Conservation (phyloP, 2,329 filamentous ascomycete species). For the Dothideomycetes sp. region DNA sequence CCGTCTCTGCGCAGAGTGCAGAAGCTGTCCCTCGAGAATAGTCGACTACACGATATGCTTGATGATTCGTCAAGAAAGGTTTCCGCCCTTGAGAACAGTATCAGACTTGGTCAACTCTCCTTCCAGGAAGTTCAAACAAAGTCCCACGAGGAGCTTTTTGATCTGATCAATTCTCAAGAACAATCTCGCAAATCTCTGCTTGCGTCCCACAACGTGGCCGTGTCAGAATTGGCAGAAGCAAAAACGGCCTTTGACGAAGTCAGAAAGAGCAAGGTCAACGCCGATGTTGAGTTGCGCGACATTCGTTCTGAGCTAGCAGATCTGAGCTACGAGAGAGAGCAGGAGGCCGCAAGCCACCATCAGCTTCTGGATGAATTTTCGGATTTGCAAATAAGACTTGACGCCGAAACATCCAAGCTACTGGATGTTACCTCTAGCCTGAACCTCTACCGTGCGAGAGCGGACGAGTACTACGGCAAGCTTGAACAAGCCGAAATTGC, state of each 20-base stretch:
- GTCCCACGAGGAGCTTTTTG: conserved; percentile 88
- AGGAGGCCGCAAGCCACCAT: conserved; percentile 77
- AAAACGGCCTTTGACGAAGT: conserved; percentile 82
- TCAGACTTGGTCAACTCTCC: conserved; percentile 78
- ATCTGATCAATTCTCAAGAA: conserved; percentile 87
- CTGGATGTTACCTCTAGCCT: conserved; percentile 77
- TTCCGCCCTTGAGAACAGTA: conserved; percentile 75
- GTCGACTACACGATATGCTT: conserved; percentile 81
- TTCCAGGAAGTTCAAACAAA: conserved; percentile 85
- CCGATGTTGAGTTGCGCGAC: conserved; percentile 84
- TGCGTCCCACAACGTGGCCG: conserved; percentile 73
- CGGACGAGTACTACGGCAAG: conserved; percentile 95
- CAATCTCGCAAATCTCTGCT: conserved; percentile 74
- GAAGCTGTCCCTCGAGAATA: conserved; percentile 88
- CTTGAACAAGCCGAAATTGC: conserved; percentile 94
- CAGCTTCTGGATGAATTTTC: conserved; percentile 88
- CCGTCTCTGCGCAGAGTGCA: conserved; percentile 73
- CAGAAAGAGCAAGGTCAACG: conserved; percentile 65
- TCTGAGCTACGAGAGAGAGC: conserved; percentile 66
- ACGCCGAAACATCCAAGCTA: conserved; percentile 77
- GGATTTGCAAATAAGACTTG: conserved; percentile 85
- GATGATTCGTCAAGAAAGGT: conserved; percentile 92
- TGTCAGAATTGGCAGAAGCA: conserved; percentile 75
- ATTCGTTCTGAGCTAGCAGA: conserved; percentile 75
- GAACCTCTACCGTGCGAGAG: conserved; percentile 78